Conservation (phyloP, 2,329 filamentous ascomycete genomes). For the Magnaporthiopsis poae region DNA sequence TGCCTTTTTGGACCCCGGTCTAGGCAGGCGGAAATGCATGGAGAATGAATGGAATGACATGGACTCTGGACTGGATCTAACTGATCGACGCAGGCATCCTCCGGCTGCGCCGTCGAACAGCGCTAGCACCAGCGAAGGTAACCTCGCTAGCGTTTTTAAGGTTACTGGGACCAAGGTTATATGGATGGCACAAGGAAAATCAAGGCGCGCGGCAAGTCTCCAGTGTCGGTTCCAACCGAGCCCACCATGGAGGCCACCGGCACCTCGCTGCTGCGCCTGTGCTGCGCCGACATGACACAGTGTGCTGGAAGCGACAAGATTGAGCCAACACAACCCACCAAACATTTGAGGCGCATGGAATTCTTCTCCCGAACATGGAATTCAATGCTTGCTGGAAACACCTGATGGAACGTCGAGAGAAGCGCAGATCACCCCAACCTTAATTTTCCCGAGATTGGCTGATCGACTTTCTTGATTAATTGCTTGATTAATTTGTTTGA, state of each 20-base stretch:
- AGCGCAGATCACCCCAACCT: too few species aligned
- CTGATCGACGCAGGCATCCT: neutral
- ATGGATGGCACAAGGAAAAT: too few species aligned
- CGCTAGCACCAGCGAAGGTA: neutral
- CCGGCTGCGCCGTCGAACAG: neutral
- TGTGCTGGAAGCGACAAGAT: too few species aligned
- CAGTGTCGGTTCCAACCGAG: neutral
- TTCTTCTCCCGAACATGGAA: neutral
- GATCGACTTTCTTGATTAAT: too few species aligned
- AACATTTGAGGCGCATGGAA: neutral
- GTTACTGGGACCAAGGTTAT: slow-evolving; percentile 15
- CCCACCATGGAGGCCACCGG: neutral
- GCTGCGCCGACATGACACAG: too few species aligned
- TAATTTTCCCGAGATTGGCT: too few species aligned
- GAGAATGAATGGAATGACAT: neutral
- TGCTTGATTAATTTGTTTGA: too few species aligned
- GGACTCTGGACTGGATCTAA: neutral
- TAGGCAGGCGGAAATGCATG: neutral
- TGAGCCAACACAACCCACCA: too few species aligned
- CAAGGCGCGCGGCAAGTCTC: neutral
- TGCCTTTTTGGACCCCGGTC: neutral
- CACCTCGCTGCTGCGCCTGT: too few species aligned
- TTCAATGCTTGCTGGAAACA: neutral
- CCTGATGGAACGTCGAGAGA: neutral
- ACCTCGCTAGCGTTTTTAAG: neutral